Base-by-base conservation (phyloP, 73 alveolate genomes). In the Paramecium bursaria region DNA sequence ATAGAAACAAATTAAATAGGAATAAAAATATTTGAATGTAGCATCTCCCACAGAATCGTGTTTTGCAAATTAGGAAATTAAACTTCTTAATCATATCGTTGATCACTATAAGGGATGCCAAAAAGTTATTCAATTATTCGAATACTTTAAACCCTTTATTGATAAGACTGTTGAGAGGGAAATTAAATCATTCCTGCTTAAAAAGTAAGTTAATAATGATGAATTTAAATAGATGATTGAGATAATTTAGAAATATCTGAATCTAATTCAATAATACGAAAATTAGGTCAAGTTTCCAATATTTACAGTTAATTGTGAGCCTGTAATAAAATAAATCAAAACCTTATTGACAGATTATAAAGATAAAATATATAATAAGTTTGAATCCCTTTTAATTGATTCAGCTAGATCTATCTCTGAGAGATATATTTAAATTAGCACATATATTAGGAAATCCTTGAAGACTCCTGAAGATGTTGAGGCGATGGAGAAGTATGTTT, bases 391-490 rank as follows among this genome's bases (percentile, higher is more conserved):
- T 4, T 50, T 75, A 9, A 33, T 75, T 23, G 74, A 55, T 30
- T 33, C 57, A 31, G 7, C 74, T 1, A 75, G 67, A 75, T 54
- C 67, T 0, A 61, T 75, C 7, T 50, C 88, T 50, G 88, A 75
- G 33, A 50, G 74, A 22, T 75, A 75, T 42, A 50, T 61, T 1
- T 11, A 39, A 1, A 75, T 75, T n/a, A 61, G 73, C 6, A 75
- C 77, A 2, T 75, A 50, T 29, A 75, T 75, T 2, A 49, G 88
- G 31, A 49, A 60, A 51, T 75, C 88, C 4, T 44, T 61, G 1
- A 50, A 55, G 50, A 75, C 88, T 14, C 77, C 88, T 4, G 88
- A 75, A 31, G 88, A 75, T 31, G 88, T 75, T 2, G 88, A 75
- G 14, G 88, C 73, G 9, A 75, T 75, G 88, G 88, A 75, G 14